Evolutionary conservation across 768 basidiomycete species (phyloP), one percentile per base, ranked within the genome.

Genomic region (Cystobasidium onofrii): DNA sequence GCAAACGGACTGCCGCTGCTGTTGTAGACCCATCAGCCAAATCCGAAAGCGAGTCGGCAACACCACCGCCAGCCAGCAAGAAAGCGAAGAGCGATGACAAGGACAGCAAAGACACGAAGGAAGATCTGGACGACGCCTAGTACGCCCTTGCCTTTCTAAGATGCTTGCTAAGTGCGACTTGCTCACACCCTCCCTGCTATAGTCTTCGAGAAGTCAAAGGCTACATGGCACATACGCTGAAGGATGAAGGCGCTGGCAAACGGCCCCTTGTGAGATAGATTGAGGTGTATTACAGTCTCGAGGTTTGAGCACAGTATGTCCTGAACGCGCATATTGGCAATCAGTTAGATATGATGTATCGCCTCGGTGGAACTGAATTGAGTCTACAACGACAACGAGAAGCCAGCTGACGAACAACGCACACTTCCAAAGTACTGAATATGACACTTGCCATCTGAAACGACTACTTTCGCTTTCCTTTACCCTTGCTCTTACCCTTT

Each of bases 211-310:
- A 60, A 29, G 57, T 60, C 6, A 27, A 60, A 29, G 57, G 57
- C 10, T 60, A 60, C 57, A 60, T 60, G 57, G 50, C 39, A 9
- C 39, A 54, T 20, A 43, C 65, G 39, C 44, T 67, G 7, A 67
- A 67, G 46, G 65, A 67, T 31, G 65, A 67, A 36, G 65, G 65
- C 10, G 65, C 65, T 50, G 65, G 65, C 44, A 67, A 67, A 36
- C 43, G 65, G 34, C 65, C 65, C 17, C 65, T 67, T 29, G 65
- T 67, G 34, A 36, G 65, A 31, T 67, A 27, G 31, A n/a, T n/a
- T 4, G 31, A 29, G 27, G 57, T 54, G n/a, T 29, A n/a, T 54
- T n/a, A n/a, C n/a, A n/a, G n/a, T n/a, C n/a, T n/a, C n/a, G n/a
- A n/a, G n/a, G n/a, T n/a, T n/a, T n/a, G n/a, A n/a, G n/a, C n/a